Evolutionary conservation across 805 yeast species (phyloP), one percentile per base, ranked within the genome.

Genomic region (Wickerhamiella domercqiae): DNA sequence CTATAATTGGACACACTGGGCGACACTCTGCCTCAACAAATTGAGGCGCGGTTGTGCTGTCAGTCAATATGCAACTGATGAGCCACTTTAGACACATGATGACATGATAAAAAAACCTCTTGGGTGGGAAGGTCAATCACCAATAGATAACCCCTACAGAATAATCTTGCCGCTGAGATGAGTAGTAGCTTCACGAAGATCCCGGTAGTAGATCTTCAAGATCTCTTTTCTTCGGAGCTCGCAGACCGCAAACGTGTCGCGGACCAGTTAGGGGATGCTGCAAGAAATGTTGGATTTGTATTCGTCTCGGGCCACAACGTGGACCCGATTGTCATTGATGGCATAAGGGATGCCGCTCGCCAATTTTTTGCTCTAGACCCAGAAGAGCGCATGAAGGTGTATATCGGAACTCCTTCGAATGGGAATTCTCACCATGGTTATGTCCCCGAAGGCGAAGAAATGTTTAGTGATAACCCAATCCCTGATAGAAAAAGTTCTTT

Each of bases 401-500:
- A 38, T 29, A 60, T 64, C 39, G 75, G 66, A 33, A 73, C 68
- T 79, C 64, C 60, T 34, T 64, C 58, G 34, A 73, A 69, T 80
- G 64, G 58, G 34, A 60, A 63, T 44, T 72, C 78, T 0, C 71
- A 72, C 9, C 57, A 57, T 16, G 44, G 44, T 3, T 40, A 26
- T 26, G 44, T 40, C 5, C 44, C 44, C 11, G 39, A 38, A 28
- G 44, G 44, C 9, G 44, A 37, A 19, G 44, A 40, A 21, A 29
- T 25, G 18, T 37, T 25, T 19, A 37, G 9, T 5, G 30, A 7
- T 5, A 26, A 13, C 5, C 17, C 20, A 21, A 57, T 57, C 19
- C 60, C 67, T 3, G 80, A 73, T 48, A 64, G 73, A 65, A 56
- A 78, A 39, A 79, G 74, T 47, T 79, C 74, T 53, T 66, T 68